A percentile compares a stretch with the other conserved stretches of the same genome.
These are phyloP conservation scores for Hypoxylon fuscum DNA, from an alignment of 495 filamentous ascomycete genomes.

Conservation along the genomic window DNA sequence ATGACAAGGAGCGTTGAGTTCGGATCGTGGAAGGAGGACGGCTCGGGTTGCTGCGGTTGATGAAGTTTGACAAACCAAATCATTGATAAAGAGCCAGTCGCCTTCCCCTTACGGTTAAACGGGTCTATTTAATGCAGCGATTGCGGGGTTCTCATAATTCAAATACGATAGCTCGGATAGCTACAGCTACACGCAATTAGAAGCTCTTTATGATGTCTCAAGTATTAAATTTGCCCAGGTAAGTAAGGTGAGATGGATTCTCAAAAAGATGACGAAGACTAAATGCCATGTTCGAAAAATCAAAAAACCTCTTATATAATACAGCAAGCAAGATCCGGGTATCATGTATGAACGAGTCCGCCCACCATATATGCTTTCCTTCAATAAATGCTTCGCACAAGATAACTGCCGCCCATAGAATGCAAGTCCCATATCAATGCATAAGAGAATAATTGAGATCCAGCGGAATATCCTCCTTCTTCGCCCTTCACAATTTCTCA, in stretches of 20 bases:
- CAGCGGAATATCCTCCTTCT: background rate
- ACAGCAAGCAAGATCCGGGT: conserved; percentile 23
- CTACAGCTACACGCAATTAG: no score
- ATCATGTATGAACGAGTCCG: conserved; percentile 27
- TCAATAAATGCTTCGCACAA: conserved; percentile 13
- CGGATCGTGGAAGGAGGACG: no score
- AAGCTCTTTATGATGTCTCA: no score
- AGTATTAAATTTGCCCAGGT: no score
- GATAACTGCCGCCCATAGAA: conserved; percentile 14
- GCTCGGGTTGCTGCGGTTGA: conserved; percentile 23
- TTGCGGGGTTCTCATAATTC: conserved; percentile 8
- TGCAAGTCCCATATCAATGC: conserved; percentile 4
- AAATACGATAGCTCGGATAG: no score
- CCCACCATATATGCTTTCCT: conserved; percentile 21
- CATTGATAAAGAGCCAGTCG: conserved; percentile 5
- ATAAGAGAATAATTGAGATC: background rate
- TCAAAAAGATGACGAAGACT: no score
- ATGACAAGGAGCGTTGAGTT: no score
- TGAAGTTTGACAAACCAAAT: conserved; percentile 19
- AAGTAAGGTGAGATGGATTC: no score
- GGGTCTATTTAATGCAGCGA: background rate
- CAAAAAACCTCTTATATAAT: no score
- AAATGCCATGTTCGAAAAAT: background rate
- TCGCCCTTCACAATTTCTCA: background rate
- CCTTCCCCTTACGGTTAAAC: conserved; percentile 27